phyloP scores from a whole-genome alignment of 2,329 filamentous ascomycete species.

The Hortaea sp. region DNA sequence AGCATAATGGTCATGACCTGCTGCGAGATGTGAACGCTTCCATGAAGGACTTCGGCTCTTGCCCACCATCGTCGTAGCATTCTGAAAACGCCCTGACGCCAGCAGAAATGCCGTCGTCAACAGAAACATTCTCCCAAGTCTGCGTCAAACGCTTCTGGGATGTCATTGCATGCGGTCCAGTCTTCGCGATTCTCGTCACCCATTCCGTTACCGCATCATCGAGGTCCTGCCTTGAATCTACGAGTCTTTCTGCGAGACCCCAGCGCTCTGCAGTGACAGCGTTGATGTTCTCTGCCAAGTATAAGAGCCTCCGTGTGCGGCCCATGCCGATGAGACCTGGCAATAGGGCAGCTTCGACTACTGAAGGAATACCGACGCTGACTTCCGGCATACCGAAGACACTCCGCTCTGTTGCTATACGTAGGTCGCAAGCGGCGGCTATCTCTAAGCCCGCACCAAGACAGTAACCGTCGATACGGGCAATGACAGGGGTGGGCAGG shows the following conservation, averaged over 20 bases:
- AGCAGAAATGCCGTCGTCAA: slow-evolving; percentile 14
- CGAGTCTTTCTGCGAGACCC: slow-evolving; percentile 29
- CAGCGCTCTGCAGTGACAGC: slow-evolving; percentile 24
- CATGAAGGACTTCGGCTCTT: slow-evolving; percentile 18
- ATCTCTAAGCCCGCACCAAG: slow-evolving; percentile 30
- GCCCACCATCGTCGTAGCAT: slow-evolving; percentile 14
- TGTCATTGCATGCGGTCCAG: slow-evolving; percentile 24
- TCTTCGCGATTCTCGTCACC: slow-evolving; percentile 19
- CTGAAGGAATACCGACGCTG: slow-evolving; percentile 28
- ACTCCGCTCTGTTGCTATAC: slow-evolving; percentile 24
- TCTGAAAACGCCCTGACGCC: slow-evolving; percentile 18
- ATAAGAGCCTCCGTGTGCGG: slow-evolving; percentile 25
- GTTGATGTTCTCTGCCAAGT: slow-evolving; percentile 27
- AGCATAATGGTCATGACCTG: slow-evolving; percentile 10
- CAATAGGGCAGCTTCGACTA: slow-evolving; percentile 30
- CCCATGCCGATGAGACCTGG: slow-evolving; percentile 30
- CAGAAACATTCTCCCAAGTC: slow-evolving; percentile 17
- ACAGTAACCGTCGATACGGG: slow-evolving; percentile 27
- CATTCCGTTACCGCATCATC: slow-evolving; percentile 26
- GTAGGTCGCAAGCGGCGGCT: slow-evolving; percentile 27
- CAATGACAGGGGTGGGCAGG: slow-evolving; percentile 30
- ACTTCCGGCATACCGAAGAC: slow-evolving; percentile 33
- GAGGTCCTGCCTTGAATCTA: slow-evolving; percentile 17
- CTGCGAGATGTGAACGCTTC: slow-evolving; percentile 11
- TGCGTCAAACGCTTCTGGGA: slow-evolving; percentile 24